Evolutionary conservation across 2,329 filamentous ascomycete genomes (phyloP).

Genomic region (Pyricularia sp.): DNA sequence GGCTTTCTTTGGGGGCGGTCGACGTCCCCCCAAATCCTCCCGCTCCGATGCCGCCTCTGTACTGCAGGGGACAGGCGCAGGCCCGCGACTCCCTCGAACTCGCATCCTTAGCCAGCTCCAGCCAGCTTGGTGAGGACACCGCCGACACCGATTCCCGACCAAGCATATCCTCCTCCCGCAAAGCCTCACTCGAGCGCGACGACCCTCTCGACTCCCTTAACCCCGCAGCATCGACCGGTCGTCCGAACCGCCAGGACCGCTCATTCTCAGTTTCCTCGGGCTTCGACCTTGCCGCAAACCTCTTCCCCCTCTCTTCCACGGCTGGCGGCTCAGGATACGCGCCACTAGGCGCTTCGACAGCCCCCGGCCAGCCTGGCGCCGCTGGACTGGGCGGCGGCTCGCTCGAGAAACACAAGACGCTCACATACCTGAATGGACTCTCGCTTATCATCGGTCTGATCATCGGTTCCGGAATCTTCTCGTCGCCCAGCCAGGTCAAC

Average conservation of each 20-base stretch:
- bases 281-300: slow-evolving; percentile 87
- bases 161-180: slow-evolving; percentile 85
- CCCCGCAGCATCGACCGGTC: slow-evolving; percentile 27
- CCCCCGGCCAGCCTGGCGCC: slow-evolving; percentile 37
- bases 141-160: slow-evolving; percentile 61
- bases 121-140: slow-evolving; percentile 43
- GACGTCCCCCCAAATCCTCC: background rate
- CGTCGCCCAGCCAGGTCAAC: slow-evolving; percentile 85
- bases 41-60: slow-evolving; percentile 24
- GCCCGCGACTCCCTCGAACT: slow-evolving; percentile 90
- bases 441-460: slow-evolving; percentile 86
- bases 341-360: slow-evolving; percentile 65
- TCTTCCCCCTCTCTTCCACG: slow-evolving; percentile 85
- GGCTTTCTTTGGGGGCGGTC: background rate
- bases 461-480: slow-evolving; percentile 94
- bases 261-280: slow-evolving; percentile 85
- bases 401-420: slow-evolving; percentile 85
- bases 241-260: slow-evolving; percentile 36
- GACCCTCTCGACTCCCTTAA: slow-evolving; percentile 60
- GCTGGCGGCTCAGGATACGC: slow-evolving; percentile 62
- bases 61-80: slow-evolving; percentile 29
- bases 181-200: slow-evolving; percentile 76
- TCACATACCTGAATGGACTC: slow-evolving; percentile 89
- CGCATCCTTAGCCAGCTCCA: slow-evolving; percentile 82
- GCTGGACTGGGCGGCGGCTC: slow-evolving; percentile 57